These are phyloP conservation scores for Colletotrichum endophyticum DNA, from an alignment of 2,329 filamentous ascomycete species.

Conservation along the genomic window DNA sequence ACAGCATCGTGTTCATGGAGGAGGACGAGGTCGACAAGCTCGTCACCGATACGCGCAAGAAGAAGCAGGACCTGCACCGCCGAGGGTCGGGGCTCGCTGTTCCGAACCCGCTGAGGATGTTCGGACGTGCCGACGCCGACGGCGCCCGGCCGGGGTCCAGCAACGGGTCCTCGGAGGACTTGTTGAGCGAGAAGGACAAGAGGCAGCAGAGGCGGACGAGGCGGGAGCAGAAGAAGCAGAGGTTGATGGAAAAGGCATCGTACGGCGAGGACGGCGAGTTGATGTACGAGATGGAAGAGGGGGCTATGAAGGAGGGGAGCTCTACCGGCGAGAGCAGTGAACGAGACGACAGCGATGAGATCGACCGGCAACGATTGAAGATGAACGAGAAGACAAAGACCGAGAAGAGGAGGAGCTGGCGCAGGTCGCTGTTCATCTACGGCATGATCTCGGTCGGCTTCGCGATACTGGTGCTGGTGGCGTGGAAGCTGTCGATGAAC, in stretches of 20 bases:
- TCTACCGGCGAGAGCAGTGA: constrained; percentile 67
- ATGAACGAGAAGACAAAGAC: constrained; percentile 51
- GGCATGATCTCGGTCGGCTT: constrained; percentile 57
- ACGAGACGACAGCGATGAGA: constrained; percentile 62
- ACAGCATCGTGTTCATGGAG: constrained; percentile 74
- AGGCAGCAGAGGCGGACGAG: constrained; percentile 53
- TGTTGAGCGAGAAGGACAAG: constrained; percentile 56
- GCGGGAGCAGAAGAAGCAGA: constrained; percentile 58
- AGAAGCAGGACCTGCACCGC: constrained; percentile 54
- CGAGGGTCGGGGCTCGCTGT: constrained; percentile 54
- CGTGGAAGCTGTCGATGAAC: constrained; percentile 62
- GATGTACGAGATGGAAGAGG: constrained; percentile 92
- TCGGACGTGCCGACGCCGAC: constrained; percentile 41
- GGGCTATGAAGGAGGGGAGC: constrained; percentile 71
- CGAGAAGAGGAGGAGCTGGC: constrained; percentile 57
- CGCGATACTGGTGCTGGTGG: constrained; percentile 58
- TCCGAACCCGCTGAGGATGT: constrained; percentile 53
- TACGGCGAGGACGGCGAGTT: constrained; percentile 75
- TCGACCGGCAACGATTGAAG: constrained; percentile 58
- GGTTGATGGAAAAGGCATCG: constrained; percentile 55
- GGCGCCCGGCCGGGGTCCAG: constrained; percentile 28
- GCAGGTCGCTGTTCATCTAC: constrained; percentile 59
- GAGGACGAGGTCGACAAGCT: constrained; percentile 74
- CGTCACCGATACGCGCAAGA: constrained; percentile 55
- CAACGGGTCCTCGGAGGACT: constrained; percentile 52